Evolutionary conservation across 345 rosid species (phyloP).

Genomic region (Heritiera littoralis): DNA sequence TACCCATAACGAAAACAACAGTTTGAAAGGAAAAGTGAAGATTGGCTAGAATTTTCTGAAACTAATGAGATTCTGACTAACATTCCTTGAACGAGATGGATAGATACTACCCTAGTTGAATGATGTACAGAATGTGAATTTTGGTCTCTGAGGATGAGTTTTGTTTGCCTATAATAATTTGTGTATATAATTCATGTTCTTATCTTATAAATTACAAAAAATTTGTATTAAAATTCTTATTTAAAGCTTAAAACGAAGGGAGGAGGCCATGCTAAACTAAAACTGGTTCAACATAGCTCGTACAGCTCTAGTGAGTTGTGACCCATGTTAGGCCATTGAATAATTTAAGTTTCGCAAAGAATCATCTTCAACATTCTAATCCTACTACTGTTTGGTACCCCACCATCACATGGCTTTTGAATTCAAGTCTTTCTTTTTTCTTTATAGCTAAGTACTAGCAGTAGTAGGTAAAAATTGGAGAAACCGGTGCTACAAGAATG

Average conservation of each 20-base stretch:
- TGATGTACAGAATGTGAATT: background rate
- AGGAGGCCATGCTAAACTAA: background rate
- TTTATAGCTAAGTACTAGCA: background rate
- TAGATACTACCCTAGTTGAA: background rate
- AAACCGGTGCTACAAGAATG: conserved; percentile 12
- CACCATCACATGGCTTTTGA: conserved; percentile 34
- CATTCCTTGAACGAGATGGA: background rate
- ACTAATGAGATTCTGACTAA: background rate
- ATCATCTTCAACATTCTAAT: conserved; percentile 12
- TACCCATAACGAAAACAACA: conserved; percentile 2
- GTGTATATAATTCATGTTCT: too few relatives aligned
- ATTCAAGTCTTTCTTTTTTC: background rate
- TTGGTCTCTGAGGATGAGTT: background rate
- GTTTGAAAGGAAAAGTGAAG: background rate
- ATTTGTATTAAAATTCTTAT: too few relatives aligned
- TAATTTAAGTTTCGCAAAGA: conserved; percentile 10
- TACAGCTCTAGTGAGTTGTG: conserved; percentile 22
- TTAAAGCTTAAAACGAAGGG: background rate
- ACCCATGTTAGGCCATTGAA: conserved; percentile 26
- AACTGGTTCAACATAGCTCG: background rate
- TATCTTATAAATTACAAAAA: too few relatives aligned
- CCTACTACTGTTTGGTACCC: conserved; percentile 12
- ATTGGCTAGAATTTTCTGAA: background rate
- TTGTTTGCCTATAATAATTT: background rate
- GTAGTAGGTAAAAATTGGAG: conserved; percentile 25